Conservation (phyloP, 306 rosid species). For the Citrullus amarus region DNA sequence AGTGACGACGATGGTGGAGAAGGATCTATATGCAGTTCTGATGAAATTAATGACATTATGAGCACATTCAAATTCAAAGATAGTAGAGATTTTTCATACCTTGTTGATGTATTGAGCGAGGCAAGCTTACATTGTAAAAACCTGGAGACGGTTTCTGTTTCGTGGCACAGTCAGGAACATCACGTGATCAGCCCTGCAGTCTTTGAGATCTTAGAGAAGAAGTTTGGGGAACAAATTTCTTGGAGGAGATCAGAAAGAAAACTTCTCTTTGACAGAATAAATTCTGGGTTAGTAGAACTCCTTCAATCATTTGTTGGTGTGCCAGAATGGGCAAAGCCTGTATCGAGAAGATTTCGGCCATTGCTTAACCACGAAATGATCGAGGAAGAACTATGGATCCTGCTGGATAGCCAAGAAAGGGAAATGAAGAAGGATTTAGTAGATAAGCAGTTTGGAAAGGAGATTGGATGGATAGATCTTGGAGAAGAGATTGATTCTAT, state of each 20-base stretch:
- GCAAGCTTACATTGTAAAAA: conserved; percentile 23
- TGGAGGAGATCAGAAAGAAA: conserved; percentile 73
- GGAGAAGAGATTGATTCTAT: conserved; percentile 44
- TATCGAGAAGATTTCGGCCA: conserved; percentile 39
- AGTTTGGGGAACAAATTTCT: conserved; percentile 50
- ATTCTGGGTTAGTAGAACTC: conserved; percentile 42
- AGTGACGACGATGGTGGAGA: conserved; percentile 56
- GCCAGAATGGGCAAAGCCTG: conserved; percentile 37
- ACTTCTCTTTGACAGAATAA: conserved; percentile 70
- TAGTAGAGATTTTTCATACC: conserved; percentile 63
- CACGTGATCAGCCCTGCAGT: conserved; percentile 44
- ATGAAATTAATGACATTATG: conserved; percentile 23
- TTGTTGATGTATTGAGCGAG: conserved; percentile 56
- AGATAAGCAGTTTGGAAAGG: conserved; percentile 33
- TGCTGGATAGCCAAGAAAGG: conserved; percentile 45
- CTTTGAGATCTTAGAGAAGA: conserved; percentile 64
- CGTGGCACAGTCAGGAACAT: conserved; percentile 42
- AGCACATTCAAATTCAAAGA: conserved; percentile 39
- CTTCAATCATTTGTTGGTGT: conserved; percentile 36
- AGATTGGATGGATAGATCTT: conserved; percentile 45
- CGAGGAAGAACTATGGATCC: conserved; percentile 64
- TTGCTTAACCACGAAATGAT: conserved; percentile 28
- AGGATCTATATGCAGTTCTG: conserved; percentile 18
- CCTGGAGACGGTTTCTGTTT: conserved; percentile 23
- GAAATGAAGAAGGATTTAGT: conserved; percentile 26